Evolutionary conservation across 176 grass and related monocot genomes (phyloP).

Genomic region (Zoysia japonica): DNA sequence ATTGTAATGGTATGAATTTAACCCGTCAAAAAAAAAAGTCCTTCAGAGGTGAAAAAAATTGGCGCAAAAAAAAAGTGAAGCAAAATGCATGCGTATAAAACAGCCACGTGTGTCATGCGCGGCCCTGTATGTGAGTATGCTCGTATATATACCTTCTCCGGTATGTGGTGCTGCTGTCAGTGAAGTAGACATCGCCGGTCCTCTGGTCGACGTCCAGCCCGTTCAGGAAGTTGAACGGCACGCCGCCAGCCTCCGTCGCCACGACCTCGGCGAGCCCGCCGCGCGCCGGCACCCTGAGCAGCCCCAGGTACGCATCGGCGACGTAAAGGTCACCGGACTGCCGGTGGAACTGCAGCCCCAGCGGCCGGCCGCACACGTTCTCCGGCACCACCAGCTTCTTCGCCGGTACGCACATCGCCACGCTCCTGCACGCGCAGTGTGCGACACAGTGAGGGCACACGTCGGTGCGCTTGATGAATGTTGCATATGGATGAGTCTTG

Average conservation of each 20-base stretch:
- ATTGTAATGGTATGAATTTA: no score
- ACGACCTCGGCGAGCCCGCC: slow-evolving; percentile 58
- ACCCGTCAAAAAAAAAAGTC: no score
- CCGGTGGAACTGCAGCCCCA: slow-evolving; percentile 82
- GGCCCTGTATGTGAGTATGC: no score
- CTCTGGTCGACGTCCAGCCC: slow-evolving; percentile 83
- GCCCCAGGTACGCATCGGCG: slow-evolving; percentile 79
- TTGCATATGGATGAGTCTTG: background rate
- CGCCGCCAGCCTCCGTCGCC: slow-evolving; percentile 64
- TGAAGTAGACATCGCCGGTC: slow-evolving; percentile 88
- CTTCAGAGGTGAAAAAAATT: no score
- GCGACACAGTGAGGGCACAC: no score
- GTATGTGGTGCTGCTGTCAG: slow-evolving; percentile 69
- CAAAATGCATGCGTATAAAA: no score
- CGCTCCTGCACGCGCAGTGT: slow-evolving; percentile 20
- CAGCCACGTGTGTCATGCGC: no score
- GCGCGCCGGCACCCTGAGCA: slow-evolving; percentile 51
- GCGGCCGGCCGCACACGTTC: slow-evolving; percentile 72
- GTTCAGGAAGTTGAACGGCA: slow-evolving; percentile 78
- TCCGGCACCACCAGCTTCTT: slow-evolving; percentile 54
- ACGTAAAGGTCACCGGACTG: slow-evolving; percentile 68
- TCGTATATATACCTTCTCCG: slow-evolving; percentile 50
- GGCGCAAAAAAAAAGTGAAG: no score
- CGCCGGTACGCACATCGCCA: slow-evolving; percentile 39
- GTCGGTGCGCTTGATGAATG: background rate